These are phyloP conservation scores for Escallonia rubra DNA, from an alignment of 129 eudicot species.

Conservation along the genomic window DNA sequence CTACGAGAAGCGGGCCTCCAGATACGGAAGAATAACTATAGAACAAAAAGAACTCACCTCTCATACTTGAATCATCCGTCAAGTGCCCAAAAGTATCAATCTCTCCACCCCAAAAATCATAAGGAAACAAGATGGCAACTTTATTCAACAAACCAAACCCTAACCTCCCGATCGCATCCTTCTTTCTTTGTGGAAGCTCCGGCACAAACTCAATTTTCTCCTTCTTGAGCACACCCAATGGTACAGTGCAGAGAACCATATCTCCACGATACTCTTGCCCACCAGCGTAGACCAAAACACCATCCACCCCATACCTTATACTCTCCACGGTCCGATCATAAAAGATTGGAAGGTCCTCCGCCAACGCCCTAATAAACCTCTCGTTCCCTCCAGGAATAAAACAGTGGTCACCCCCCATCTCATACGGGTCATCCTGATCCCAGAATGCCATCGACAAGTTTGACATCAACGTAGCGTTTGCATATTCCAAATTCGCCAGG, in stretches of 20 bases:
- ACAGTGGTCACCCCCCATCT: conserved; percentile 99
- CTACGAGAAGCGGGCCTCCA: conserved; percentile 96
- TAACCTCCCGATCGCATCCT: conserved; percentile 82
- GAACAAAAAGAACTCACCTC: conserved; percentile 94
- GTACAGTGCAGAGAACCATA: conserved; percentile 88
- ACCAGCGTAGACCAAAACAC: conserved; percentile 66
- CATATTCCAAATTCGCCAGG: conserved; percentile 90
- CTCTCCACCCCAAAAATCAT: conserved; percentile 98
- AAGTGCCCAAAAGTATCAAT: conserved; percentile 95
- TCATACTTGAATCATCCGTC: conserved; percentile 68
- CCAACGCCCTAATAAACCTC: conserved; percentile 74
- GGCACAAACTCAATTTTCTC: conserved; percentile 72
- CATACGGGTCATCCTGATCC: conserved; percentile 99
- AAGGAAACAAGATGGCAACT: conserved; percentile 93
- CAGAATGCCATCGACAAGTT: conserved; percentile 93
- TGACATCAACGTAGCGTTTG: conserved; percentile 86
- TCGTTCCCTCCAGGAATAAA: conserved; percentile 97
- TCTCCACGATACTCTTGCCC: conserved; percentile 69
- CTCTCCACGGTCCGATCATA: conserved; percentile 52
- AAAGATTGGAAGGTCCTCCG: conserved; percentile 81
- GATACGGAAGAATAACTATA: conserved; percentile 89
- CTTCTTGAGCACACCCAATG: conserved; percentile 80
- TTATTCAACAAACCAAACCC: conserved; percentile 92
- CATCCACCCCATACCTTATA: conserved; percentile 66
- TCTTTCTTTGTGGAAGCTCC: conserved; percentile 76